Evolutionary conservation across 1,139 yeast genomes (phyloP).

Genomic region (Saccharomyces hybrid): DNA sequence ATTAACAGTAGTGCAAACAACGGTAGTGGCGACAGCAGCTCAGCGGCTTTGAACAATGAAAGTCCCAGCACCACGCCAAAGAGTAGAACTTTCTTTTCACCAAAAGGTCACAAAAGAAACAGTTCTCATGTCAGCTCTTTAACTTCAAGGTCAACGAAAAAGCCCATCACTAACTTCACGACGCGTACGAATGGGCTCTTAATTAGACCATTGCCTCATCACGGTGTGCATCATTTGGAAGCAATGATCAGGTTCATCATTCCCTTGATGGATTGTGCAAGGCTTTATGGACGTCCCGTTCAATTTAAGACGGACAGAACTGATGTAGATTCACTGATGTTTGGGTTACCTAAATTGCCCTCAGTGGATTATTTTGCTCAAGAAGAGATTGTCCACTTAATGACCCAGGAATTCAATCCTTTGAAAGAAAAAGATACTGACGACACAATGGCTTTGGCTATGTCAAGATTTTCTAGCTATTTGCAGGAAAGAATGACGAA

Average conservation of each 20-base stretch:
- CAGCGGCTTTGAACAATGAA: conserved; percentile 1
- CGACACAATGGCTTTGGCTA: conserved; percentile 8
- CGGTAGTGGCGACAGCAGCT: conserved; percentile 3
- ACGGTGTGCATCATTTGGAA: conserved; percentile 26
- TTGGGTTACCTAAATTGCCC: conserved; percentile 28
- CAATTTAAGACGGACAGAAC: conserved; percentile 21
- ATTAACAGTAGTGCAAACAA: background rate
- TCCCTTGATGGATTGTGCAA: conserved; percentile 26
- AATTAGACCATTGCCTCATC: conserved; percentile 28
- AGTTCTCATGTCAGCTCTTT: conserved; percentile 1
- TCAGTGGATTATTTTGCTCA: conserved; percentile 20
- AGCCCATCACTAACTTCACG: conserved; percentile 7
- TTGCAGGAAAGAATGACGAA: conserved; percentile 8
- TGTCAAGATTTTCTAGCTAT: conserved; percentile 7
- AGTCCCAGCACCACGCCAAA: conserved; percentile 4
- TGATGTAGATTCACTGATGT: conserved; percentile 24
- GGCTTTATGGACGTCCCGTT: conserved; percentile 28
- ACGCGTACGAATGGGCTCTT: conserved; percentile 17
- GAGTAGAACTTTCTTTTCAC: conserved; percentile 4
- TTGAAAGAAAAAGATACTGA: conserved; percentile 3
- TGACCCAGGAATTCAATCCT: background rate
- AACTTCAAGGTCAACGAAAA: conserved; percentile 6
- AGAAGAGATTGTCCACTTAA: conserved; percentile 12
- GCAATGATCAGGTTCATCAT: conserved; percentile 24
- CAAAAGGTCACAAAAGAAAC: conserved; percentile 5